Evolutionary conservation across 768 basidiomycete genomes (phyloP).

Genomic region (Boletus sp.): DNA sequence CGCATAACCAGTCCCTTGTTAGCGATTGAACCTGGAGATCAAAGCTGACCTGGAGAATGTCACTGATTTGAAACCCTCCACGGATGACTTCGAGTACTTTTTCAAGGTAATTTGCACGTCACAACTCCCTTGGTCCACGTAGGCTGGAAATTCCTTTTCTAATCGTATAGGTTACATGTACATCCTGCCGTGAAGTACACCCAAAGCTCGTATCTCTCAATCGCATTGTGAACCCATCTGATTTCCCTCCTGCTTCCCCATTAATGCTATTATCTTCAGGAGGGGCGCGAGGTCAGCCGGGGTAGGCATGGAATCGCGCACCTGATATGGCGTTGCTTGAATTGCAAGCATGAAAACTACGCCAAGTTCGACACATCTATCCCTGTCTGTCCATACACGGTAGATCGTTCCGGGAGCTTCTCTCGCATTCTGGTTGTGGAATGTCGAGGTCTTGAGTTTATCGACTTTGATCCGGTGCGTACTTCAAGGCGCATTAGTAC

Average conservation of each 20-base stretch:
- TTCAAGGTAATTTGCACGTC: conserved; percentile 52
- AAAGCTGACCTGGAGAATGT: conserved; percentile 81
- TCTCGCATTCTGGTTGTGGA: conserved; percentile 70
- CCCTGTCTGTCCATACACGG: conserved; percentile 51
- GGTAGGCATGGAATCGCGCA: conserved; percentile 68
- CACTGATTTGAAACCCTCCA: conserved; percentile 62
- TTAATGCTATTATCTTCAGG: conserved; percentile 39
- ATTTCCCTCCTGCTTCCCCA: background rate
- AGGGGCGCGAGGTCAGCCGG: conserved; percentile 61
- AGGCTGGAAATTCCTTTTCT: background rate
- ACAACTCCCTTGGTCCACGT: background rate
- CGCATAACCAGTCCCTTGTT: background rate
- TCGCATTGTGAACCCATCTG: conserved; percentile 45
- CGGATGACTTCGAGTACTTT: conserved; percentile 72
- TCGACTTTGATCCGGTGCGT: conserved; percentile 71
- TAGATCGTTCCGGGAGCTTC: conserved; percentile 58
- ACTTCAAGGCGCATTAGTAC: background rate
- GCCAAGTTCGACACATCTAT: conserved; percentile 68
- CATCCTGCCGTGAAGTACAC: conserved; percentile 73
- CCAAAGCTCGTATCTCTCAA: conserved; percentile 72
- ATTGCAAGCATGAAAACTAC: conserved; percentile 77
- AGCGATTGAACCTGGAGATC: conserved; percentile 65
- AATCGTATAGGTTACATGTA: conserved; percentile 64
- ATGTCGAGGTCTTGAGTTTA: conserved; percentile 84
- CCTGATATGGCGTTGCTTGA: conserved; percentile 77